Evolutionary conservation across 2,329 filamentous ascomycete genomes (phyloP).

Genomic region (Exophiala bonariae): DNA sequence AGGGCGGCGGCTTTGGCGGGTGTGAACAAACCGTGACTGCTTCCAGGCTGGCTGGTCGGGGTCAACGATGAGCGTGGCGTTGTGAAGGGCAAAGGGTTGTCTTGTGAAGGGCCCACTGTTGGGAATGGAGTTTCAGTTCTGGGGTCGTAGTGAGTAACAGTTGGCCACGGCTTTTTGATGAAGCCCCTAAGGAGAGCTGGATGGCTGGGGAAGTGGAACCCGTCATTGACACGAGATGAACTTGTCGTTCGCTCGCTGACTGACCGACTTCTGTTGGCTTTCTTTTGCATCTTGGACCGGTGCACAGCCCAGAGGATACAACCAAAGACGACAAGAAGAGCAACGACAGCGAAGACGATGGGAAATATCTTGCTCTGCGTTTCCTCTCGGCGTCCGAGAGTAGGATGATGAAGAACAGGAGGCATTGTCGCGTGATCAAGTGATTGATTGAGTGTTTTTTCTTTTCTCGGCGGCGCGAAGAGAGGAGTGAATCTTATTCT

Average conservation of each 20-base stretch:
- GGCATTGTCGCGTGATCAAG: conserved; percentile 5
- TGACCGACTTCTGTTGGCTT: conserved; percentile 2
- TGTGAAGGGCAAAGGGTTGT: not conserved
- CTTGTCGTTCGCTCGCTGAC: not conserved
- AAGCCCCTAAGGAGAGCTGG: conserved; percentile 20
- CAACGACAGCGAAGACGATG: conserved; percentile 21
- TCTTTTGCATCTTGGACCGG: conserved; percentile 21
- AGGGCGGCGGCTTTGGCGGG: conserved; percentile 11
- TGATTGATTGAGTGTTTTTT: not conserved
- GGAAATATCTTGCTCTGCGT: conserved; percentile 12
- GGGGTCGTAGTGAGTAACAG: conserved; percentile 20
- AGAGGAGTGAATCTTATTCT: too few species aligned
- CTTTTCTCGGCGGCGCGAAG: too few species aligned
- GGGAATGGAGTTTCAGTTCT: conserved; percentile 23
- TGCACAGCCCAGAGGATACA: conserved; percentile 22
- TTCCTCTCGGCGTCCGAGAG: conserved; percentile 10
- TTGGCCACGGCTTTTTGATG: conserved; percentile 7
- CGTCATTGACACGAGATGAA: conserved; percentile 1
- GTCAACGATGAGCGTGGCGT: conserved; percentile 1
- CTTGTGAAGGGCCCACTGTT: conserved; percentile 4
- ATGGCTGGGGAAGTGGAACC: conserved; percentile 18
- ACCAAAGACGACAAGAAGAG: conserved; percentile 17
- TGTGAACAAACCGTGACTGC: conserved; percentile 21
- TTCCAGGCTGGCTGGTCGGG: not conserved
- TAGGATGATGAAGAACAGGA: conserved; percentile 2